Evolutionary conservation across 2,329 filamentous ascomycete species (phyloP).

Genomic region (Incumbomyces lentus): DNA sequence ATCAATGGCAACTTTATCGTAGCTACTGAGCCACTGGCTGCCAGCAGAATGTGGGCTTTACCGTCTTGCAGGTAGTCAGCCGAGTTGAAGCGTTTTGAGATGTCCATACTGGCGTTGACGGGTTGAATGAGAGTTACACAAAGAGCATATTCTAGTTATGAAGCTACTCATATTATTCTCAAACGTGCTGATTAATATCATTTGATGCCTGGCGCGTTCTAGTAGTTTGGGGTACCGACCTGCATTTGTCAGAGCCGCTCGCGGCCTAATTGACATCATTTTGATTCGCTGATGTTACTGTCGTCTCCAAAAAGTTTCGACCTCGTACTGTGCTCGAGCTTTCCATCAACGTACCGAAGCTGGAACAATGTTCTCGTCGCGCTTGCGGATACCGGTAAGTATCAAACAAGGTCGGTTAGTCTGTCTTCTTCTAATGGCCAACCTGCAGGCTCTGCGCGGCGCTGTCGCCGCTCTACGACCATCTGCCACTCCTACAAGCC

Average conservation of each 20-base stretch:
- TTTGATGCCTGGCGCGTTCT: neutral
- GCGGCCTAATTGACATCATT: constrained; percentile 6
- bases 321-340: neutral
- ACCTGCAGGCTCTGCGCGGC: constrained; percentile 16
- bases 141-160: neutral
- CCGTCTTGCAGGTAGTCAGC: constrained; percentile 30
- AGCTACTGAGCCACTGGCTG: constrained; percentile 65
- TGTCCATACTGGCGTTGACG: neutral
- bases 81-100: constrained; percentile 16
- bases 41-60: constrained; percentile 54
- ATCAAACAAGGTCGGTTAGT: neutral
- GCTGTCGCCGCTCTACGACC: constrained; percentile 15
- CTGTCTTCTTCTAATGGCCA: neutral
- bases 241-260: no score
- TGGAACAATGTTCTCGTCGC: constrained; percentile 2
- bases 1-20: constrained; percentile 74
- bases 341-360: neutral
- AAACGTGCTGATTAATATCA: constrained; percentile 3
- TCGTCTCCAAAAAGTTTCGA: constrained; percentile 5
- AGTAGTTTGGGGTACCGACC: no score
- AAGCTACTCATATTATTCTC: neutral
- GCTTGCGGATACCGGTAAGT: constrained; percentile 6
- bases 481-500: constrained; percentile 23
- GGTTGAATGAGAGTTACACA: neutral
- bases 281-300: neutral